Conservation (phyloP, 2,329 filamentous ascomycete genomes). For the Ascochyta viciae-villosae region DNA sequence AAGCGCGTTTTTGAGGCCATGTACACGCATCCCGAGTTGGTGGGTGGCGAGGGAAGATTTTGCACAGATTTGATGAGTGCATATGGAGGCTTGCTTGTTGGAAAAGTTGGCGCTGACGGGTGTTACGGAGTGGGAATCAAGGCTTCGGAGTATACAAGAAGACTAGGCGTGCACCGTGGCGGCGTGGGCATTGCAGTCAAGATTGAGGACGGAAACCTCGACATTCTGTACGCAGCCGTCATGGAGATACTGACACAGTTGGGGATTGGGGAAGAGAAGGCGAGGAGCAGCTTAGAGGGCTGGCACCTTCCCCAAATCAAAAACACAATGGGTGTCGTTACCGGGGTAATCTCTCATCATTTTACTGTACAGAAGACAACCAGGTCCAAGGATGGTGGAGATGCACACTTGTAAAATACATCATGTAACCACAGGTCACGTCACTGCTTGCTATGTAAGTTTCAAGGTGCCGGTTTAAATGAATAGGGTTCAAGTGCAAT, state of each 20-base stretch:
- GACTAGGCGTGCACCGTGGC: not conserved
- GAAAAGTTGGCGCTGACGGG: conserved; percentile 59
- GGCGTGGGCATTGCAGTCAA: not conserved
- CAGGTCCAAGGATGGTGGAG: too few relatives aligned
- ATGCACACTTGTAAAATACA: too few relatives aligned
- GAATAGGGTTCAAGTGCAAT: too few relatives aligned
- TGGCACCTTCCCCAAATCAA: too few relatives aligned
- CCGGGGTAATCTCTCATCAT: too few relatives aligned
- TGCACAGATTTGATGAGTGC: conserved; percentile 55
- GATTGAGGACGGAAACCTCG: not conserved
- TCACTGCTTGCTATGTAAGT: too few relatives aligned
- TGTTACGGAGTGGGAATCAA: conserved; percentile 56
- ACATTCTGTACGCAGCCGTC: not conserved
- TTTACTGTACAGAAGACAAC: too few relatives aligned
- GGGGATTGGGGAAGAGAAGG: not conserved
- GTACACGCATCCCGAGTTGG: conserved; percentile 52
- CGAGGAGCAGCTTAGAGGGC: too few relatives aligned
- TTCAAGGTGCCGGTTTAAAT: too few relatives aligned
- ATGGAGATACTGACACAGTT: not conserved
- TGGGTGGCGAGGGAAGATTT: conserved; percentile 57
- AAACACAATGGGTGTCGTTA: too few relatives aligned
- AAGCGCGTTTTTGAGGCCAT: conserved; percentile 52
- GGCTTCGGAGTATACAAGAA: not conserved
- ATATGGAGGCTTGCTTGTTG: conserved; percentile 51
- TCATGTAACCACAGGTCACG: too few relatives aligned